Evolutionary conservation across 805 yeast species (phyloP).

Genomic region (Candida easanensis): DNA sequence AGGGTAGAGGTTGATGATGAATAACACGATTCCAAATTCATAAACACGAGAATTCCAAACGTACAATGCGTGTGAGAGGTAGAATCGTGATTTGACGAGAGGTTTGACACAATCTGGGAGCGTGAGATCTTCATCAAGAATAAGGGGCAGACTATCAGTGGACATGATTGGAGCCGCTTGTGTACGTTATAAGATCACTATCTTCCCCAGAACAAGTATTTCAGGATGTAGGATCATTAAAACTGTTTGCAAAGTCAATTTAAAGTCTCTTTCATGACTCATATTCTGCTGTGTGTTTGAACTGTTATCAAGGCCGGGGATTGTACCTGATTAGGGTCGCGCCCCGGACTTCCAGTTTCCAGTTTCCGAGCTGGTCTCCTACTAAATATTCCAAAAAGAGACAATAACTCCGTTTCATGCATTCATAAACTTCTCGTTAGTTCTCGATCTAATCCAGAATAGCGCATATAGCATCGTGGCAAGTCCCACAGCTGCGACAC

Average conservation of each 20-base stretch:
- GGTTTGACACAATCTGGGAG: background rate
- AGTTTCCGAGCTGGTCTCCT: background rate
- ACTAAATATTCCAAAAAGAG: background rate
- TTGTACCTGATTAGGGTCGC: too few species aligned
- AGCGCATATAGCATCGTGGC: background rate
- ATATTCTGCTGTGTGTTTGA: too few species aligned
- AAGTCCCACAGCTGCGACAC: conserved; percentile 4
- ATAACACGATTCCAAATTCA: background rate
- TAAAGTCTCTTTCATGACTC: too few species aligned
- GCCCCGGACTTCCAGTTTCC: background rate
- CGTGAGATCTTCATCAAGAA: background rate
- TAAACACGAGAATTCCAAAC: background rate
- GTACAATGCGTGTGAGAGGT: background rate
- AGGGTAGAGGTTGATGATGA: conserved; percentile 1
- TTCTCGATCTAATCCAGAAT: background rate
- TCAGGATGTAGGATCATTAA: too few species aligned
- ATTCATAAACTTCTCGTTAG: background rate
- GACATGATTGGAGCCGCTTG: background rate
- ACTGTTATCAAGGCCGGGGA: too few species aligned
- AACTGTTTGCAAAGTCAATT: too few species aligned
- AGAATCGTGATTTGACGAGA: background rate
- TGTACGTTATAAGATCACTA: background rate
- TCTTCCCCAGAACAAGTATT: background rate
- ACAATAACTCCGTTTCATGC: too few species aligned
- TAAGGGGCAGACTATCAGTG: background rate